phyloP scores from a whole-genome alignment of 805 yeast species.

The Clavispora vitiphila region DNA sequence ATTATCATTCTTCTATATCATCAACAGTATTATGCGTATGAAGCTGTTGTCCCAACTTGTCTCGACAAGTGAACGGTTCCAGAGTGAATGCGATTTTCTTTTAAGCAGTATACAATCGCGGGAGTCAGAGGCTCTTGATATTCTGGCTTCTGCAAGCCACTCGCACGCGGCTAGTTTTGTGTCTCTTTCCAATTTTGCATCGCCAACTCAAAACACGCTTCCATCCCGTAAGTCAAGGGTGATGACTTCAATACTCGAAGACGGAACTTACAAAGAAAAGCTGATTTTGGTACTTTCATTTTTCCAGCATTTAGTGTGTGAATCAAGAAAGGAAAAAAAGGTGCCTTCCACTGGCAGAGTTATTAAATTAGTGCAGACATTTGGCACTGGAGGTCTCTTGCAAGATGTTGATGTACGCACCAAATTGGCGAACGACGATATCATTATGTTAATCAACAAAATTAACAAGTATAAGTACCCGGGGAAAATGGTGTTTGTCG shows the following conservation, averaged over 20 bases:
- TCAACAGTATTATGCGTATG: conserved; percentile 9
- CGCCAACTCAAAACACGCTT: not conserved
- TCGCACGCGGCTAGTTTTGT: conserved; percentile 13
- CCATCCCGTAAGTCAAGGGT: conserved; percentile 1
- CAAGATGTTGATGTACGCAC: not conserved
- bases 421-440: not conserved
- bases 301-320: not conserved
- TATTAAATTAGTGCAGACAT: not conserved
- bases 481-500: conserved; percentile 11
- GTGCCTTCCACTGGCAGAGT: not conserved
- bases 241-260: conserved; percentile 10
- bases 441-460: not conserved
- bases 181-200: conserved; percentile 6
- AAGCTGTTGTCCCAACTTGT: conserved; percentile 6
- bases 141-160: conserved; percentile 14
- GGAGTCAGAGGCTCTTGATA: conserved; percentile 12
- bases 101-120: conserved; percentile 7
- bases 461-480: conserved; percentile 1
- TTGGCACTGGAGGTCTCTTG: not conserved
- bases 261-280: conserved; percentile 16
- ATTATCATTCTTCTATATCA: conserved; percentile 11
- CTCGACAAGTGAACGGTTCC: conserved; percentile 5
- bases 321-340: not conserved
- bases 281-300: conserved; percentile 12
- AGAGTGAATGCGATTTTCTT: conserved; percentile 7